phyloP scores from a whole-genome alignment of 176 grass and related monocot species.

The Hordeum vulgare region DNA sequence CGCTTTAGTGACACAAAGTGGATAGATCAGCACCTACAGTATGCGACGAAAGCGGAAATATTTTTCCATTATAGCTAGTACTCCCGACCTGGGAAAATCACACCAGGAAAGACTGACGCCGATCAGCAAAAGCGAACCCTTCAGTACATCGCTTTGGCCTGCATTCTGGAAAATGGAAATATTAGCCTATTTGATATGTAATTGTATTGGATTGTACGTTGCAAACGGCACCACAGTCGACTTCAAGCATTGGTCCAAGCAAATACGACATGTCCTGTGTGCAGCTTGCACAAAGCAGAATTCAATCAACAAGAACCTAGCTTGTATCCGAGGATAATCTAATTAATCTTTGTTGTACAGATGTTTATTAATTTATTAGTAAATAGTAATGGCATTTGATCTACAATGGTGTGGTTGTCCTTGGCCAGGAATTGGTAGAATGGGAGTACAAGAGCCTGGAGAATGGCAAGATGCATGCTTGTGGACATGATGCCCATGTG shows the following conservation, averaged over 20 bases:
- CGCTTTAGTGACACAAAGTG: neutral
- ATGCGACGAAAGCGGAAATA: neutral
- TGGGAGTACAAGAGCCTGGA: slow-evolving; percentile 69
- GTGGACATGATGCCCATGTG: slow-evolving; percentile 68
- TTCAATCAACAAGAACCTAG: neutral
- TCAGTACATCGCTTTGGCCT: neutral
- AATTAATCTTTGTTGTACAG: neutral
- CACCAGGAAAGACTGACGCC: too few relatives aligned
- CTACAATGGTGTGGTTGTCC: neutral
- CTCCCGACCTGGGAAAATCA: too few relatives aligned
- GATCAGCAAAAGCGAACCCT: too few relatives aligned
- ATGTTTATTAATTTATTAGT: neutral
- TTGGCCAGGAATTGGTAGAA: slow-evolving; percentile 58
- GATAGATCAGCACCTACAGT: neutral
- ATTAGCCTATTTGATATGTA: neutral
- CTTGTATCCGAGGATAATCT: neutral
- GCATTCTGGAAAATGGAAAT: neutral
- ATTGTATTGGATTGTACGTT: neutral
- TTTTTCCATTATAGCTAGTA: neutral
- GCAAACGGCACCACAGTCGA: neutral
- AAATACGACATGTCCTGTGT: neutral
- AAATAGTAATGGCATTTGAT: neutral
- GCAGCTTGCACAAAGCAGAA: neutral
- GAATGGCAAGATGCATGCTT: slow-evolving; percentile 68
- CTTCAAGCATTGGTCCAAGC: neutral